A percentile compares a stretch with the other conserved stretches of the same genome.
Evolutionary conservation across 1,284 basidiomycete genomes (phyloP).

Genomic region (Takashimella koratensis): DNA sequence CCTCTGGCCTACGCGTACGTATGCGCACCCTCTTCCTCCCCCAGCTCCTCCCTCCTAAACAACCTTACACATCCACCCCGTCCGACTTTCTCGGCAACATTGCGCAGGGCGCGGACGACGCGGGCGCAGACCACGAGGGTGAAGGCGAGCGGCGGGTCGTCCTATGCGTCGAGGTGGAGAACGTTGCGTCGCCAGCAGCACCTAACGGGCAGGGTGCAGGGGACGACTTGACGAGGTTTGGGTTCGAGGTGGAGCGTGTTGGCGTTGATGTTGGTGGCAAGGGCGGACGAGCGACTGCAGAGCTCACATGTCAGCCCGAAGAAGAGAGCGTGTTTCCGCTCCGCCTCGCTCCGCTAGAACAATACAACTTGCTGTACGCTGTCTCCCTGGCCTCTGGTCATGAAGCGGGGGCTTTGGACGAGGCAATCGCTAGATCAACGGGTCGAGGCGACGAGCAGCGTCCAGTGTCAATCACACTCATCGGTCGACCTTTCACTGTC

Average conservation of each 20-base stretch:
- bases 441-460: slow-evolving; percentile 58
- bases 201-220: background rate
- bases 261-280: slow-evolving; percentile 70
- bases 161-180: slow-evolving; percentile 77
- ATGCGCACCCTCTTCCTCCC: slow-evolving; percentile 86
- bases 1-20: slow-evolving; percentile 75
- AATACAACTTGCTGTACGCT: slow-evolving; percentile 81
- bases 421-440: slow-evolving; percentile 19
- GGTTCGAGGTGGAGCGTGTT: slow-evolving; percentile 68
- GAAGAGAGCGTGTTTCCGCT: slow-evolving; percentile 59
- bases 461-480: slow-evolving; percentile 71
- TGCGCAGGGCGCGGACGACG: slow-evolving; percentile 49
- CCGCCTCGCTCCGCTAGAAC: slow-evolving; percentile 62
- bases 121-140: slow-evolving; percentile 57
- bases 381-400: slow-evolving; percentile 53
- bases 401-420: slow-evolving; percentile 9
- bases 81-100: slow-evolving; percentile 6
- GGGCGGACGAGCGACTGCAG: slow-evolving; percentile 60
- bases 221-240: slow-evolving; percentile 46
- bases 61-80: slow-evolving; percentile 35
- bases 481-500: slow-evolving; percentile 58
- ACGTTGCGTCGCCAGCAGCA: slow-evolving; percentile 47
- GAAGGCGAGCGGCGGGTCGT: slow-evolving; percentile 77
- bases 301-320: slow-evolving; percentile 46
- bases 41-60: slow-evolving; percentile 57